Evolutionary conservation across 495 filamentous ascomycete species (phyloP), one percentile per base, ranked within the genome.

Genomic region (Hypoxylon rickii): DNA sequence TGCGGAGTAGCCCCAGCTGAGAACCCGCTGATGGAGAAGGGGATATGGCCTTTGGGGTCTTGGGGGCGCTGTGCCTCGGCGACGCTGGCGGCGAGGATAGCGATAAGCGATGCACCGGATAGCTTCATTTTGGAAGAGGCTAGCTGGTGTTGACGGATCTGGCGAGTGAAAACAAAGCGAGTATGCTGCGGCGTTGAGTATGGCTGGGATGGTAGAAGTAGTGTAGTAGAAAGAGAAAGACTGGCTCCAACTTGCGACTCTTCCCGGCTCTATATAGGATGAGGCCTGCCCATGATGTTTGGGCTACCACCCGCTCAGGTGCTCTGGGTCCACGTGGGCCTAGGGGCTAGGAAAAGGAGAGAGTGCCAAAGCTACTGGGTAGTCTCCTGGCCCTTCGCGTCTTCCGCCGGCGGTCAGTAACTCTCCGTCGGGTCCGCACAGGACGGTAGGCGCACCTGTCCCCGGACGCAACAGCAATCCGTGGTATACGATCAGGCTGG

Each of bases 1-100:
- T 63, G 60, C 21, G 60, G 60, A 37, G 50, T 63, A 10, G 48
- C 60, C 18, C 60, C 50, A 12, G 60, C 60, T 11, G 44, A 41
- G 40, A 63, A 55, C 19, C 41, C 49, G 17, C 49, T 18, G 17
- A 63, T 45, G 2, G 44, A 34, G 26, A 63, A 63, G 13, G 45
- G 34, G 12, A 37, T 13, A 22, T 48, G 17, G 24, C 19, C 7
- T 8, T 11, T 18, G 6, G 8, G 41, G 29, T 29, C 36, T 22
- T 12, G 12, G n/a, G 21, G 12, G 12, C 29, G 48, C 13, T 44
- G 50, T 13, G 44, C 56, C 15, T n/a, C 39, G 44, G 49, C 18
- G 13, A 60, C 43, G 15, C 56, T 24, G 34, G 49, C 44, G 17
- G 39, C 56, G 42, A 59, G 43, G 16, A 58, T 20, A 37, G 19